Conservation (phyloP, 352 stramenopile species). For the Phytophthora megakarya region DNA sequence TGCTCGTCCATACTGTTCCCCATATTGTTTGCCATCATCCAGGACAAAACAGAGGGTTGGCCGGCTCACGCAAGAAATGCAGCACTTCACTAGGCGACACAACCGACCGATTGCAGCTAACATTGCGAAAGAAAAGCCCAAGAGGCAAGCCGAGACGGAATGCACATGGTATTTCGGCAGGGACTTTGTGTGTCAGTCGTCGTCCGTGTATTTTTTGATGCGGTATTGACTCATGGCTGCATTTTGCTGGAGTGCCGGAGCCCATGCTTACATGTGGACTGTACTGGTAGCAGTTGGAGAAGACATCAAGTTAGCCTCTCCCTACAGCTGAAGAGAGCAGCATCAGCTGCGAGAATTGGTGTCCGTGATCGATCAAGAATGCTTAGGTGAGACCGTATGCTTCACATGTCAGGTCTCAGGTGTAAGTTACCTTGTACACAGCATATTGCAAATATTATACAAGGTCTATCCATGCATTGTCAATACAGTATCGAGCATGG, state of each 20-base stretch:
- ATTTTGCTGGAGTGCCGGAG: background rate
- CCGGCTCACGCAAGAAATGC: conserved; percentile 28
- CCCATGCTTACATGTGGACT: background rate
- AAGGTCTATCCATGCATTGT: too few species aligned
- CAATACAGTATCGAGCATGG: background rate
- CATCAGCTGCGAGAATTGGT: conserved; percentile 6
- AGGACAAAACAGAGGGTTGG: conserved; percentile 29
- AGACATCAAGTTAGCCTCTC: conserved; percentile 5
- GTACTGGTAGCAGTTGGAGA: conserved; percentile 1
- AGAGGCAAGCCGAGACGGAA: conserved; percentile 6
- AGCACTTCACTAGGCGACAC: conserved; percentile 23
- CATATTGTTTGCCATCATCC: conserved; percentile 23
- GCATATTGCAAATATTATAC: too few species aligned
- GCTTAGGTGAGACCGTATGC: too few species aligned
- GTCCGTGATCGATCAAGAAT: conserved; percentile 9
- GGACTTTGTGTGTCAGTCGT: conserved; percentile 8
- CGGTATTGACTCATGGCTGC: conserved; percentile 1
- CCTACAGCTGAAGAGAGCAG: conserved; percentile 19
- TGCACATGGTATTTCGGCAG: conserved; percentile 32
- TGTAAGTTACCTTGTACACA: too few species aligned
- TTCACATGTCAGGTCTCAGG: too few species aligned
- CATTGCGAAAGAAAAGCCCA: conserved; percentile 12
- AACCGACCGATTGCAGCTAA: conserved; percentile 5
- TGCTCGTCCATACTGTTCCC: conserved; percentile 5
- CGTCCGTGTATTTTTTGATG: background rate